Base-by-base conservation (phyloP, 2,329 filamentous ascomycete species). In the Colletotrichum camelliae region DNA sequence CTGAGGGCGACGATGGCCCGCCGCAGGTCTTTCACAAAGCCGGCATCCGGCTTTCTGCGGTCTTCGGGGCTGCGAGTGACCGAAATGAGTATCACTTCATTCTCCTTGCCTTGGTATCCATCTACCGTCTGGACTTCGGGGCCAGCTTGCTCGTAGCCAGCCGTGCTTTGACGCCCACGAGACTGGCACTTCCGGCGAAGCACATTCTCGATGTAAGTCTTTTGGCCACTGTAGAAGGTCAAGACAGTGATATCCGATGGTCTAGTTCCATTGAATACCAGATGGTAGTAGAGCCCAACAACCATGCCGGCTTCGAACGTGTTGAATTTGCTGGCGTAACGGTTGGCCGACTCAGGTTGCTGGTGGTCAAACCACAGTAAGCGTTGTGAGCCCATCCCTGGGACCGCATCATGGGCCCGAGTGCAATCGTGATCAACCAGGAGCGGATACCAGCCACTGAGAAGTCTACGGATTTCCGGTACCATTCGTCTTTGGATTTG, bases 91-190 rank as follows among this genome's bases (percentile, higher is more conserved):
- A 98, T 88, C 10, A 98, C 88, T 29, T 96, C 94, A 77, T 98
- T 98, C 81, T 98, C 95, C 80, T 98, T 95, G 15, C 96, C 96
- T 82, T 98, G 96, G 80, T 96, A 98, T 0, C 94, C 95, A 80
- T 98, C 96, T 0, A 98, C 94, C 0, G 96, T 98, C 35, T 75
- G 80, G 80, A 84, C 48, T 90, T 81, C 60, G 77, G 55, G 72
- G 62, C 12, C 48, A 52, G 68, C 80, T 60, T 43, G 79, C 57
- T 52, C 85, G 81, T 48, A 48, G 21, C 80, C 78, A n/a, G 48
- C 21, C 7, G 18, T 39, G 29, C n/a, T 7, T 35, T 29, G n/a
- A 18, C 16, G 37, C 29, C 37, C 62, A 21, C 5, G n/a, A n/a
- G 9, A 7, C n/a, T 27, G 43, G 9, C 27, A 27, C 18, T 33